Evolutionary conservation across 2,329 filamentous ascomycete genomes (phyloP).

Genomic region (Neoscytalidium dimidiatum): DNA sequence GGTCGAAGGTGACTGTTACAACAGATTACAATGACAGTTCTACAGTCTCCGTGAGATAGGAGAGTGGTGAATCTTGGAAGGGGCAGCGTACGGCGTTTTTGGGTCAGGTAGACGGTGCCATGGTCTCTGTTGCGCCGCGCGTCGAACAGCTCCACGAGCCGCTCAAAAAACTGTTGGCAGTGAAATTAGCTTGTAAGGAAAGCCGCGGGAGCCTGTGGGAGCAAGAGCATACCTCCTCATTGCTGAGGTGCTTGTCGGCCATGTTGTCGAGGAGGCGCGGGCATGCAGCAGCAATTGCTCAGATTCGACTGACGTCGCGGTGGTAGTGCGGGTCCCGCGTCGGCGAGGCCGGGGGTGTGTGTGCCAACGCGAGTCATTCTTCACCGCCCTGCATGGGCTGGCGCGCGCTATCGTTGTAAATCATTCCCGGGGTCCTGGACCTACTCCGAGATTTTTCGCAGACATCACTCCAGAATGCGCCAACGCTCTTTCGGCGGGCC

Average conservation of each 20-base stretch:
- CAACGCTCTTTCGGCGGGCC: conserved; percentile 39
- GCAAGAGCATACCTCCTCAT: conserved; percentile 57
- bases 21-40: too few species aligned
- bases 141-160: conserved; percentile 68
- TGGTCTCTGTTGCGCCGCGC: conserved; percentile 68
- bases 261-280: conserved; percentile 16
- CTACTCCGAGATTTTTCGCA: conserved; percentile 27
- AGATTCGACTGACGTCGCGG: conserved; percentile 17
- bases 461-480: conserved; percentile 35
- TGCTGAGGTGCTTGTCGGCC: conserved; percentile 54
- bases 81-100: conserved; percentile 66
- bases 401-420: neutral
- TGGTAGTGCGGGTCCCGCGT: neutral
- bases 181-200: neutral
- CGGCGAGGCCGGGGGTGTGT: conserved; percentile 22
- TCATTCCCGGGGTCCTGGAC: neutral
- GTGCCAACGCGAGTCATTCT: conserved; percentile 18
- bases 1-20: conserved; percentile 42
- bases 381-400: neutral
- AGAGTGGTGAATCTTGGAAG: neutral
- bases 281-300: neutral
- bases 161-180: conserved; percentile 67
- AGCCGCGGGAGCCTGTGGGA: neutral
- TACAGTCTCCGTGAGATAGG: neutral
- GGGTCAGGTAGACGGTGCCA: conserved; percentile 72